Evolutionary conservation across 441 rosid species (phyloP), one percentile per base, ranked within the genome.

Genomic region (Populus hybrid): DNA sequence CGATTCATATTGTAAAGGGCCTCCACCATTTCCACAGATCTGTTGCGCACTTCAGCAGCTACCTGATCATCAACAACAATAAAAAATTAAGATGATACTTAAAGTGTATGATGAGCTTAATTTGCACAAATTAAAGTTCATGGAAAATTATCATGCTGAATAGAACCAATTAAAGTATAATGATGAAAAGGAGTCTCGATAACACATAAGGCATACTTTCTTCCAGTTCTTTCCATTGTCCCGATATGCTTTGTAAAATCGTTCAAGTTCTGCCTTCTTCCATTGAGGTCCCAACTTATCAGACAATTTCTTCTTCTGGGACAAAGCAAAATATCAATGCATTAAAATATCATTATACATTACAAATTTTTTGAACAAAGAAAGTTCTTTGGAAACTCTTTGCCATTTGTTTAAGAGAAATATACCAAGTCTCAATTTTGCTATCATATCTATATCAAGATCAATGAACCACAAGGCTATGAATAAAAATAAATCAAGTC

Each of bases 11-110:
- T 78, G 83, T 85, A 93, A 73, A 97, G 95, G 40, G 97, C 92
- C 83, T 90, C 93, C 84, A 90, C 99, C 97, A 92, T 97, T 73
- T 92, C 99, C 30, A 76, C 28, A 54, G 99, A 85, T 81, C 99
- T 87, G 77, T 88, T 87, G 75, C 86, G 89, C 78, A 92, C 86
- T 74, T 84, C 85, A 79, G 88, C 83, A 80, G 97, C 93, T 81
- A 95, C 89, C 28, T 97, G 79, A 79, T 78, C 65, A 83, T 64
- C 76, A 72, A 66, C 67, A 80, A 59, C 54, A 57, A 64, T 32
- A 38, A 67, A 67, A 64, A 50, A 2, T 68, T 46, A 16, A 26
- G 63, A 32, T 69, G 26, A 75, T 35, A 67, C 77, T 50, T 69
- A 79, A 61, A 67, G 46, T 74, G 59, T 20, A 54, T 24, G 46